These are phyloP conservation scores for Agaricus subrufescens DNA, from an alignment of 768 basidiomycete species.

Conservation along the genomic window DNA sequence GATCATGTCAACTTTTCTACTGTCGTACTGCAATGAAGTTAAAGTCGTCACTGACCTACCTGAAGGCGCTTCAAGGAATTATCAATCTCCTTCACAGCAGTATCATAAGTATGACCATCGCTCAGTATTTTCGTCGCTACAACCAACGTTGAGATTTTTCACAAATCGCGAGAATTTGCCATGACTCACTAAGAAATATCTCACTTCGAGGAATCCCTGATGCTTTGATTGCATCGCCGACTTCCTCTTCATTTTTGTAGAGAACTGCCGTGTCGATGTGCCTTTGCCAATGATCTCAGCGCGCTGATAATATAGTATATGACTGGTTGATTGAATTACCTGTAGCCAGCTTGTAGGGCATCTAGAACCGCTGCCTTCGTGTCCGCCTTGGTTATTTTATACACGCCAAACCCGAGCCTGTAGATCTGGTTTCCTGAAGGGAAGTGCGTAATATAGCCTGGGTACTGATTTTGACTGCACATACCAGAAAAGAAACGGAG, in stretches of 20 bases:
- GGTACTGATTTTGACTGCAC: not conserved
- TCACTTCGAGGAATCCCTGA: slow-evolving; percentile 10
- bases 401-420: slow-evolving; percentile 13
- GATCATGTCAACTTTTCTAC: not conserved
- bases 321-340: slow-evolving; percentile 3
- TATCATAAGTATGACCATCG: slow-evolving; percentile 6
- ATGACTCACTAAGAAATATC: slow-evolving; percentile 12
- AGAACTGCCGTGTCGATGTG: slow-evolving; percentile 13
- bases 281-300: slow-evolving; percentile 19
- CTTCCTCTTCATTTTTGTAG: slow-evolving; percentile 13
- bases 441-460: not conserved
- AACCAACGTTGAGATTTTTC: not conserved
- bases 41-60: slow-evolving; percentile 6
- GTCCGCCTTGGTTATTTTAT: slow-evolving; percentile 3
- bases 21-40: not conserved
- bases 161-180: not conserved
- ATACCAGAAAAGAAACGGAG: slow-evolving; percentile 20
- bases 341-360: slow-evolving; percentile 12
- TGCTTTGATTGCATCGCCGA: slow-evolving; percentile 10
- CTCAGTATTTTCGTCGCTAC: slow-evolving; percentile 10
- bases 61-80: slow-evolving; percentile 9
- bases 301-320: no score
- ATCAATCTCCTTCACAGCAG: slow-evolving; percentile 5
- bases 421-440: slow-evolving; percentile 11
- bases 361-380: slow-evolving; percentile 8